A percentile compares a stretch with the other conserved stretches of the same genome.
Conservation (phyloP, 1,284 basidiomycete genomes). For the Erythrobasidium hasegawianum region DNA sequence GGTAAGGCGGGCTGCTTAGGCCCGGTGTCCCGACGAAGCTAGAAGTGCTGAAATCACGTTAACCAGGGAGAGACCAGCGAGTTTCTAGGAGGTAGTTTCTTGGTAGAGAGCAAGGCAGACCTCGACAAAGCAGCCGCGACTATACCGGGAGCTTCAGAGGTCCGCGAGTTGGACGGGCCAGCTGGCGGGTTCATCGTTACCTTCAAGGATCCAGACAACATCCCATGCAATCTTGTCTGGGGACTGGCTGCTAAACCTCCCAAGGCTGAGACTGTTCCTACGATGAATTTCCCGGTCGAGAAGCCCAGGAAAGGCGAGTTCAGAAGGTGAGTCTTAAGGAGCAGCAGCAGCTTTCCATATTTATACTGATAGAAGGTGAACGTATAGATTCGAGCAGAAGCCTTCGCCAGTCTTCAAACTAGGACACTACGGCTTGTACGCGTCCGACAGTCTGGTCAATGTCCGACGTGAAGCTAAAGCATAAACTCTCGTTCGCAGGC, state of each 20-base stretch:
- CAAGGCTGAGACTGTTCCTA: not conserved
- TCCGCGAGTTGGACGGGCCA: slow-evolving; percentile 33
- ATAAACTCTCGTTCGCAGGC: too few relatives aligned
- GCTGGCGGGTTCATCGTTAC: slow-evolving; percentile 40
- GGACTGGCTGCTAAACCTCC: slow-evolving; percentile 32
- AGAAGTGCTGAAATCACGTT: too few relatives aligned
- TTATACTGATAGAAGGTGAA: slow-evolving; percentile 26
- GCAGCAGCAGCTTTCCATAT: not conserved
- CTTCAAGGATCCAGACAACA: slow-evolving; percentile 40
- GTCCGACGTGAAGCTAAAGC: too few relatives aligned
- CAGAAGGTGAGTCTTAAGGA: not conserved
- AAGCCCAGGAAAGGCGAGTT: slow-evolving; percentile 32
- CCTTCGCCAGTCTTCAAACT: slow-evolving; percentile 40
- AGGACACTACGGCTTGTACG: slow-evolving; percentile 42
- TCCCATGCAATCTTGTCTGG: slow-evolving; percentile 40
- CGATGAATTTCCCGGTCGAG: slow-evolving; percentile 28
- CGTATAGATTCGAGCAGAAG: slow-evolving; percentile 32
- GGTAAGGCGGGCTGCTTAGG: too few relatives aligned
- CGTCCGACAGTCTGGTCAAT: too few relatives aligned
- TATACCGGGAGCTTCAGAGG: too few relatives aligned
- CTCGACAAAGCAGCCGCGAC: slow-evolving; percentile 37
- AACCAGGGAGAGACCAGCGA: slow-evolving; percentile 21
- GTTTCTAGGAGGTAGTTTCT: slow-evolving; percentile 27
- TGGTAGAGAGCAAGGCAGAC: slow-evolving; percentile 37
- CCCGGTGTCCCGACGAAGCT: too few relatives aligned